Base-by-base conservation (phyloP, 768 basidiomycete genomes). In the Sporobolomyces phaffii region DNA sequence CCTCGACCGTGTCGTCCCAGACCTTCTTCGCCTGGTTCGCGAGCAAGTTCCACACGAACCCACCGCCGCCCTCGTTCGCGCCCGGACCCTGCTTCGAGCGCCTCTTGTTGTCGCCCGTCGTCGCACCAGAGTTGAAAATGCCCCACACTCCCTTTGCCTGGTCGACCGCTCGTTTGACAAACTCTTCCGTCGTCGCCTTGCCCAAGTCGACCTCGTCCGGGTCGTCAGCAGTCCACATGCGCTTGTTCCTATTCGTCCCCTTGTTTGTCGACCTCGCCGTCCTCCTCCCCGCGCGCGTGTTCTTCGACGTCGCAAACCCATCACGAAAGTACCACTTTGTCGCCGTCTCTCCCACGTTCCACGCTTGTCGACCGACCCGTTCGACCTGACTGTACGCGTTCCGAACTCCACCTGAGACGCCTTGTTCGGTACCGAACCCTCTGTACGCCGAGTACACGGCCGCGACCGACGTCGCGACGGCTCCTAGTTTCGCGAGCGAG, bases 401-500 rank as follows among this genome's bases (percentile, higher is more conserved):
- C 45, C 22, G 44, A 15, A 65, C 9, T 3, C 69, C 69, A 5
- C 61, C 58, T 1, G 11, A 5, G 1, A 57, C 69, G n/a, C 64
- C 69, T 28, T 49, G 50, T 20, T 62, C 64, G 33, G 60, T 70
- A 0, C 69, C 69, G 1, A 49, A 41, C 11, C 34, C 34, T 24
- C 53, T 52, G 57, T 60, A 65, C 3, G 57, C 64, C 20, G 47
- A 29, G 10, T 24, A 65, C 7, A 56, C 57, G 0, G 62, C 65
- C 18, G 31, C 53, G 38, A 72, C 2, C 26, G 45, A 51, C 1
- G 47, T 33, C 31, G 52, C 64, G 41, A 74, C 38, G 2, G 44
- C 51, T 41, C 68, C 70, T 54, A 65, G 63, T 57, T 74, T 74
- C 20, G 49, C 14, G 38, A 72, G n/a, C 11, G 62, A 49, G 53